Evolutionary conservation across 2,329 filamentous ascomycete species (phyloP).

Genomic region (Colletotrichum filicis): DNA sequence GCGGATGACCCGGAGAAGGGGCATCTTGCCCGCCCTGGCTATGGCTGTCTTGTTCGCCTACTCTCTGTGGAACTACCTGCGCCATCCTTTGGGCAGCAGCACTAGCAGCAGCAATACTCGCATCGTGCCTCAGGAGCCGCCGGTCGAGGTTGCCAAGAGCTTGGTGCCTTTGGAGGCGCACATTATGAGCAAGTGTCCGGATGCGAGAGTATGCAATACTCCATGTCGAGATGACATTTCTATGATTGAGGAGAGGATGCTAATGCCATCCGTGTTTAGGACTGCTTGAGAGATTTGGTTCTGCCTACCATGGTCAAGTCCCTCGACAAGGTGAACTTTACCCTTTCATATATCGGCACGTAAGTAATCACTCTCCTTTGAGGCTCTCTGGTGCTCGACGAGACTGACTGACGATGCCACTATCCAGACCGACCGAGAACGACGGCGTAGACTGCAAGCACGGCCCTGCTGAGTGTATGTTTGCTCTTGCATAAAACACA

Average conservation of each 20-base stretch:
- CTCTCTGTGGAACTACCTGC: conserved; percentile 21
- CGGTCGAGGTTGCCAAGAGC: conserved; percentile 20
- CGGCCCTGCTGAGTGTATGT: conserved; percentile 80
- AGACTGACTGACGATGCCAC: neutral
- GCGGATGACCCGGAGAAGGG: conserved; percentile 17
- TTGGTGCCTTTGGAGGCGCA: conserved; percentile 88
- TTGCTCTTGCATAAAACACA: neutral
- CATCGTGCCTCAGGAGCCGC: conserved; percentile 12
- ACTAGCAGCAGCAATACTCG: neutral
- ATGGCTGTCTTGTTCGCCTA: conserved; percentile 23
- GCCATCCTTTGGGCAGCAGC: neutral
- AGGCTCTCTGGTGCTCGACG: too few relatives aligned
- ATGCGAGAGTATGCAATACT: conserved; percentile 70
- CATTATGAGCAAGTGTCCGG: conserved; percentile 97
- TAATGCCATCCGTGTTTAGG: conserved; percentile 50
- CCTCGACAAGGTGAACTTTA: conserved; percentile 88
- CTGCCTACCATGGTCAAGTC: conserved; percentile 88
- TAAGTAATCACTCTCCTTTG: too few relatives aligned
- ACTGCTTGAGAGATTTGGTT: conserved; percentile 83
- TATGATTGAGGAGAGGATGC: neutral
- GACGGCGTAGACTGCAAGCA: conserved; percentile 91
- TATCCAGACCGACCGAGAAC: conserved; percentile 72
- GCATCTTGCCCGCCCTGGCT: conserved; percentile 3
- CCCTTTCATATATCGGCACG: conserved; percentile 88
- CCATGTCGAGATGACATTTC: neutral